Evolutionary conservation across 2,329 filamentous ascomycete species (phyloP).

Genomic region (Talaromyces sp.): DNA sequence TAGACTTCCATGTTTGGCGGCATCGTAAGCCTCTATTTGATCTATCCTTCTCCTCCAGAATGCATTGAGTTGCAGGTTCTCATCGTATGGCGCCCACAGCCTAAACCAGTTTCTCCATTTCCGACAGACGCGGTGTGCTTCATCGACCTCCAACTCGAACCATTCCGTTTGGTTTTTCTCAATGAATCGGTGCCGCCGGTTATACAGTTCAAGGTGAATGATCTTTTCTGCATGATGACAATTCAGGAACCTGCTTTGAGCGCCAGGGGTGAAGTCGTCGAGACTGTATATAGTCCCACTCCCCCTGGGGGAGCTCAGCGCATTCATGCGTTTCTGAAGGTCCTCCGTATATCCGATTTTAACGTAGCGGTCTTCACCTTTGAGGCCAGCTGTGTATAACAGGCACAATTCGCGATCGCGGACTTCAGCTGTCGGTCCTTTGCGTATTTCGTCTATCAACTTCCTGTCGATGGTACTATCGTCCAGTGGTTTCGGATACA

Average conservation of each 20-base stretch:
- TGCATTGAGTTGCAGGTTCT: background rate
- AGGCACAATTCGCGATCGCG: background rate
- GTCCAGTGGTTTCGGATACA: background rate
- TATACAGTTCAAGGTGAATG: background rate
- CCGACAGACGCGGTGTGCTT: background rate
- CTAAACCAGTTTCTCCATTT: constrained; percentile 7
- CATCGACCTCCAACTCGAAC: background rate
- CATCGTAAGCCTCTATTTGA: background rate
- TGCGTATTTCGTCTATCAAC: background rate
- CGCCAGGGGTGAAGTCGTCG: background rate
- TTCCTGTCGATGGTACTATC: background rate
- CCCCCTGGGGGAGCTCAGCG: background rate
- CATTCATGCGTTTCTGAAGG: background rate
- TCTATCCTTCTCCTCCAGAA: background rate
- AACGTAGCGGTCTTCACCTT: background rate
- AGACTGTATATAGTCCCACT: background rate
- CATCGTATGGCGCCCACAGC: background rate
- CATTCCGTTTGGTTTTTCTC: background rate
- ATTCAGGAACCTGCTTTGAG: background rate
- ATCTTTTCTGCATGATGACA: background rate
- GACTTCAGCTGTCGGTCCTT: background rate
- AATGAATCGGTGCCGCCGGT: background rate
- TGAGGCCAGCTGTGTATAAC: background rate
- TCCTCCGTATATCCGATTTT: constrained; percentile 1
- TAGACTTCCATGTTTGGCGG: background rate